A percentile compares a stretch with the other conserved stretches of the same genome.
These are phyloP conservation scores for Pholiota microspora DNA, from an alignment of 768 basidiomycete genomes.

Conservation along the genomic window DNA sequence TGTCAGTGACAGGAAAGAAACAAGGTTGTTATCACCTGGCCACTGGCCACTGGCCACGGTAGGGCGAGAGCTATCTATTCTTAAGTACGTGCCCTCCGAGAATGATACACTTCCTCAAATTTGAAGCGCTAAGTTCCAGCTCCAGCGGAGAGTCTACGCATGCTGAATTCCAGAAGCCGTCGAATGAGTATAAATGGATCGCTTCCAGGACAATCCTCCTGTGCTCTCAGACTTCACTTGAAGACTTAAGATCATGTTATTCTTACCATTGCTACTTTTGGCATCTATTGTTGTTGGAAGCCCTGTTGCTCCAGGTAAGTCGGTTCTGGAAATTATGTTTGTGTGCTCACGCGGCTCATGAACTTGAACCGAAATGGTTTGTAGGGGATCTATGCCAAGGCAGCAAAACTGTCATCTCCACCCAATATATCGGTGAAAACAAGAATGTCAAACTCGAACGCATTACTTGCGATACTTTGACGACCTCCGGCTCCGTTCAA, in stretches of 20 bases:
- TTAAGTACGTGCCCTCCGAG: not conserved
- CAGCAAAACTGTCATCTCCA: slow-evolving; percentile 9
- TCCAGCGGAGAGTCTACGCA: not conserved
- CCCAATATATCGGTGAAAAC: slow-evolving; percentile 32
- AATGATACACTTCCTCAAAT: not conserved
- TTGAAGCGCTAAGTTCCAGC: not conserved
- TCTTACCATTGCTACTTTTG: not conserved
- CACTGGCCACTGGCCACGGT: too few species aligned
- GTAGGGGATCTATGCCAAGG: slow-evolving; percentile 13
- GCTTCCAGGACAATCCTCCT: not conserved
- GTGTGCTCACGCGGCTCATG: too few species aligned
- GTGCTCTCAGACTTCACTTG: not conserved
- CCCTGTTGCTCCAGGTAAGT: slow-evolving; percentile 1
- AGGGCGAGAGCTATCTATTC: not conserved
- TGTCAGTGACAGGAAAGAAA: not conserved
- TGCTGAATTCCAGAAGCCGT: not conserved
- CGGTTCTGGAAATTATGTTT: too few species aligned
- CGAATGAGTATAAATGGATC: not conserved
- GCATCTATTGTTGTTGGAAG: not conserved
- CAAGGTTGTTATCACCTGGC: too few species aligned
- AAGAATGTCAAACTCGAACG: slow-evolving; percentile 37
- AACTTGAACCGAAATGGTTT: too few species aligned
- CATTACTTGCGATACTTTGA: slow-evolving; percentile 15
- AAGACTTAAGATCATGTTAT: not conserved
- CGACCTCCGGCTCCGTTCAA: not conserved